These are phyloP conservation scores for Penicillium verrucosum DNA, from an alignment of 2,329 filamentous ascomycete genomes.

Conservation along the genomic window DNA sequence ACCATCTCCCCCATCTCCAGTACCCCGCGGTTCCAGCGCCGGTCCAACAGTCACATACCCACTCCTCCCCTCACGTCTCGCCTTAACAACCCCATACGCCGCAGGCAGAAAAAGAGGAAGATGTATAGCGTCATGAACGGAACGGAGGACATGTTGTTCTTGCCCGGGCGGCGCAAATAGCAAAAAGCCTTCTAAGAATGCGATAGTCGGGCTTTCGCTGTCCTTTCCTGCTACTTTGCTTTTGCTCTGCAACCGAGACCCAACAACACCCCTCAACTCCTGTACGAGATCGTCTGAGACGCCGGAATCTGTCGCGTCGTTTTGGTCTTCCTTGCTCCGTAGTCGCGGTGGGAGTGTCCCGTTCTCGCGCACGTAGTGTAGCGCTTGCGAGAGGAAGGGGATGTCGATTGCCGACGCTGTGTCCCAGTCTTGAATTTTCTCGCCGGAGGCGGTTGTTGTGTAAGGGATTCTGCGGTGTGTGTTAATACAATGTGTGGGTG, in stretches of 20 bases:
- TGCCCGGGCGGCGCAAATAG: conserved; percentile 59
- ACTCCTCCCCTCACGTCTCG: conserved; percentile 40
- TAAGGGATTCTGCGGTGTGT: conserved; percentile 40
- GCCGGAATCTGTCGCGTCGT: conserved; percentile 48
- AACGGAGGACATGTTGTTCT: conserved; percentile 26
- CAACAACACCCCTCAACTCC: conserved; percentile 25
- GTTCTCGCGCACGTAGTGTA: conserved; percentile 66
- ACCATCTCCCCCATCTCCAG: neutral
- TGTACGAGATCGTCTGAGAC: conserved; percentile 28
- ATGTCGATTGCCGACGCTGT: conserved; percentile 76
- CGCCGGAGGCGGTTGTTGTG: conserved; percentile 48
- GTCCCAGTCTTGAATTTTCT: conserved; percentile 81
- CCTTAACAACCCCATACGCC: conserved; percentile 51
- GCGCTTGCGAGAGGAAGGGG: conserved; percentile 61
- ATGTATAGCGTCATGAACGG: conserved; percentile 53
- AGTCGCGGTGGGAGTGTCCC: conserved; percentile 54
- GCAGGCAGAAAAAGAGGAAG: conserved; percentile 75
- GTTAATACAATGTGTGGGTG: neutral
- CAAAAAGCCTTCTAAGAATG: conserved; percentile 84
- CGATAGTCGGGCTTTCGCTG: conserved; percentile 48
- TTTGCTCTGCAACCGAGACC: neutral
- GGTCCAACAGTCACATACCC: conserved; percentile 49
- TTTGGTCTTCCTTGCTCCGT: conserved; percentile 58
- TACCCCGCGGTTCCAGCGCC: conserved; percentile 25
- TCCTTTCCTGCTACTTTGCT: neutral